phyloP scores from a whole-genome alignment of 176 grass and related monocot genomes.

The Triticum timopheevii region DNA sequence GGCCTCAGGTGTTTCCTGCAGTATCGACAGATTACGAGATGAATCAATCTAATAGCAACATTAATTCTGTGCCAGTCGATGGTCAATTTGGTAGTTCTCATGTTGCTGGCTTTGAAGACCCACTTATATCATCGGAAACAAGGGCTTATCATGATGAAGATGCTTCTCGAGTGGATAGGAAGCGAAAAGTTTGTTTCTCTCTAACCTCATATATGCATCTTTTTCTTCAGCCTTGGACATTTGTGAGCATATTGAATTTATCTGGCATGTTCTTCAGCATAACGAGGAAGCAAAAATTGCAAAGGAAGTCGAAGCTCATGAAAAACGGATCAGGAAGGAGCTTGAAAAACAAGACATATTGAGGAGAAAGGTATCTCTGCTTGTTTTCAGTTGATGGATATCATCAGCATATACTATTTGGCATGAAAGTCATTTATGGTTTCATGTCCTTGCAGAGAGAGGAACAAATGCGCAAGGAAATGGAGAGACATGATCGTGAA shows the following conservation, averaged over 20 bases:
- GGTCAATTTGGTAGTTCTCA: slow-evolving; percentile 56
- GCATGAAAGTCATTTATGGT: slow-evolving; percentile 18
- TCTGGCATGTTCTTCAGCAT: slow-evolving; percentile 41
- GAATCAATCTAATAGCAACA: slow-evolving; percentile 50
- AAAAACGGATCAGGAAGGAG: slow-evolving; percentile 93
- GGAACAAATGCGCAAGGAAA: slow-evolving; percentile 90
- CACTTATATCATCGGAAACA: slow-evolving; percentile 68
- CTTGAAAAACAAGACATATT: slow-evolving; percentile 96
- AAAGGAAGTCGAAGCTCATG: slow-evolving; percentile 98
- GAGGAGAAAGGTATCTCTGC: slow-evolving; percentile 74
- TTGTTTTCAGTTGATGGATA: slow-evolving; percentile 17
- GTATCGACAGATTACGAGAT: slow-evolving; percentile 62
- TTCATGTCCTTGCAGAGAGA: slow-evolving; percentile 59
- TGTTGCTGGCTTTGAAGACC: slow-evolving; percentile 62
- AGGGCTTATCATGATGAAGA: slow-evolving; percentile 69
- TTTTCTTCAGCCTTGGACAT: slow-evolving; percentile 22
- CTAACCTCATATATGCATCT: slow-evolving; percentile 19
- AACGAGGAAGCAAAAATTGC: slow-evolving; percentile 94
- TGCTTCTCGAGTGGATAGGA: slow-evolving; percentile 68
- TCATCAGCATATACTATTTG: slow-evolving; percentile 28
- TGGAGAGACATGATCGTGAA: slow-evolving; percentile 92
- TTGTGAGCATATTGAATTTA: slow-evolving; percentile 26
- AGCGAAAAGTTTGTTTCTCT: slow-evolving; percentile 69
- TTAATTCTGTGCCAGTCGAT: slow-evolving; percentile 57
- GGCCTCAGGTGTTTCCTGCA: slow-evolving; percentile 53